phyloP scores from a whole-genome alignment of 495 filamentous ascomycete genomes.

The Daldinia childiae region DNA sequence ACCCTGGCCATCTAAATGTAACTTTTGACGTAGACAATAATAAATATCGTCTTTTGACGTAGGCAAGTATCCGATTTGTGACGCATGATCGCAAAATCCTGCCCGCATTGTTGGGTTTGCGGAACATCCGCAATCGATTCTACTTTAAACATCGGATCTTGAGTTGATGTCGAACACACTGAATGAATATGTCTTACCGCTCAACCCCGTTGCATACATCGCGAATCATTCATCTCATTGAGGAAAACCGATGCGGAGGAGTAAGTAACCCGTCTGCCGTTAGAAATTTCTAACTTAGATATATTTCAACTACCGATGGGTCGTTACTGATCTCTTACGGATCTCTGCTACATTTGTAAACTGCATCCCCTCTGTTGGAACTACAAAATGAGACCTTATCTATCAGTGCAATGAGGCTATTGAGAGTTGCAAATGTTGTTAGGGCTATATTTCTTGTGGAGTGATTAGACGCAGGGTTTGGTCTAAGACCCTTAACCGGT shows the following conservation, averaged over 20 bases:
- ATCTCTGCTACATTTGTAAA: conserved; percentile 11
- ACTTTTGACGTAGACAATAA: conserved; percentile 1
- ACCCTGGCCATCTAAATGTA: neutral
- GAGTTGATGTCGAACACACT: conserved; percentile 8
- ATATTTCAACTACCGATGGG: neutral
- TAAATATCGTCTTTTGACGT: neutral
- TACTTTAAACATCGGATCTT: conserved; percentile 2
- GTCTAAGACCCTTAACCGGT: neutral
- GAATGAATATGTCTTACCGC: conserved; percentile 22
- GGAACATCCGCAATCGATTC: conserved; percentile 7
- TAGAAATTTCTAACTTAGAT: neutral
- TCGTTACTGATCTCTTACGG: conserved; percentile 1
- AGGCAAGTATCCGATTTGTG: conserved; percentile 17
- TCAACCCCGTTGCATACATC: conserved; percentile 33
- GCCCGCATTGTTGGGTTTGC: conserved; percentile 20
- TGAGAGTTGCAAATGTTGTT: conserved; percentile 4
- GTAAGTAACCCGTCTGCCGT: neutral
- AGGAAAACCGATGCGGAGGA: conserved; percentile 10
- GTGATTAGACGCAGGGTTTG: neutral
- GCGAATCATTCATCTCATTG: neutral
- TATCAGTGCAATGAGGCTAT: neutral
- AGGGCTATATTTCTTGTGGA: neutral
- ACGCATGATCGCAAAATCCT: conserved; percentile 40
- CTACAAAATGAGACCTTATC: neutral
- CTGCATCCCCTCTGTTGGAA: neutral